These are phyloP conservation scores for Neophaeococcomyces mojaviensis DNA, from an alignment of 2,329 filamentous ascomycete species.

Conservation along the genomic window DNA sequence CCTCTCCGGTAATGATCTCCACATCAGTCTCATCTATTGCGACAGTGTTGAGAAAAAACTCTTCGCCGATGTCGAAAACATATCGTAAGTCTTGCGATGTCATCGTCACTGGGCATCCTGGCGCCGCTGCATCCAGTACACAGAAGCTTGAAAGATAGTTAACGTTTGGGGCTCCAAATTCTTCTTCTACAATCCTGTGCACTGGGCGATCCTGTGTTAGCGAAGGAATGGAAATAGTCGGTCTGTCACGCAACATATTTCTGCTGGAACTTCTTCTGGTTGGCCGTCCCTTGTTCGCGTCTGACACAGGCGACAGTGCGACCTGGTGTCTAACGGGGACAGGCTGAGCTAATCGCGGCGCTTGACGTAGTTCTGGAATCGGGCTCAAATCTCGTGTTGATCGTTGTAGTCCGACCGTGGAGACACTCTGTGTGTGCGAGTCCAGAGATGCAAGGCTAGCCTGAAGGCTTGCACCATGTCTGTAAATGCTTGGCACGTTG, in stretches of 20 bases:
- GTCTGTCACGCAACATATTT: neutral
- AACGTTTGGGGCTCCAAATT: slow-evolving; percentile 11
- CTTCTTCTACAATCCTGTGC: neutral
- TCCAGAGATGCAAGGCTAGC: slow-evolving; percentile 11
- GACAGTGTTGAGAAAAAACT: slow-evolving; percentile 22
- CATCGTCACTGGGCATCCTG: slow-evolving; percentile 21
- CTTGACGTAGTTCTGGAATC: neutral
- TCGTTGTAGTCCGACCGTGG: slow-evolving; percentile 15
- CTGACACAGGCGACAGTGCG: neutral
- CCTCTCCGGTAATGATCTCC: slow-evolving; percentile 22
- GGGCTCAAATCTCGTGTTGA: slow-evolving; percentile 11
- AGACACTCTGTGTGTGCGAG: slow-evolving; percentile 12
- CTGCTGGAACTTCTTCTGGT: neutral
- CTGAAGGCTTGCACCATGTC: slow-evolving; percentile 12
- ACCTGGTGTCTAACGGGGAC: neutral
- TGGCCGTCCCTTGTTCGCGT: neutral
- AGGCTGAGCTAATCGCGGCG: neutral
- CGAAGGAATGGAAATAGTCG: neutral
- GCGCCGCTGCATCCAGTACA: slow-evolving; percentile 20
- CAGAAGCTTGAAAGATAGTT: slow-evolving; percentile 27
- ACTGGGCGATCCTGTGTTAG: neutral
- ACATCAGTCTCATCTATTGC: slow-evolving; percentile 19
- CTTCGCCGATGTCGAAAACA: slow-evolving; percentile 22
- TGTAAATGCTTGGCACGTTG: slow-evolving; percentile 8
- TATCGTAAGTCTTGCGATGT: slow-evolving; percentile 23